A percentile compares a stretch with the other conserved stretches of the same genome.
Conservation (phyloP, 1,284 basidiomycete genomes). For the Cryptococcus neoformans region DNA sequence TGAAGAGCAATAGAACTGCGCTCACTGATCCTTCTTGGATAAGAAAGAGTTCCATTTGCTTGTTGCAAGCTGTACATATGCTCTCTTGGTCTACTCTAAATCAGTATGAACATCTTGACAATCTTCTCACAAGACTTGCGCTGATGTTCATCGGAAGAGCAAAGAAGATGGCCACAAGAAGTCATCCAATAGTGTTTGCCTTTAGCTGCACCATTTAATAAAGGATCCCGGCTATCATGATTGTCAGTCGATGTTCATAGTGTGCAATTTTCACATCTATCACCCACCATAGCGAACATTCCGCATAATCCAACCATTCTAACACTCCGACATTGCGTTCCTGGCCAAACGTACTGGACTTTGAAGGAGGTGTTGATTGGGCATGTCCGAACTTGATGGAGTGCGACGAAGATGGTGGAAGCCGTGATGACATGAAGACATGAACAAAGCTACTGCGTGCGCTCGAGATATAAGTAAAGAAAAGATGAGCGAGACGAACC, state of each 20-base stretch:
- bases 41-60: conserved; percentile 5
- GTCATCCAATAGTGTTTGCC: conserved; percentile 37
- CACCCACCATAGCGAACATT: conserved; percentile 9
- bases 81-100: conserved; percentile 12
- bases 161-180: conserved; percentile 41
- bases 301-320: conserved; percentile 5
- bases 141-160: conserved; percentile 22
- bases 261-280: not conserved
- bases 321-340: conserved; percentile 1
- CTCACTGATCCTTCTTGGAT: conserved; percentile 12
- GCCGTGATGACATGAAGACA: not conserved
- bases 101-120: not conserved
- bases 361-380: not conserved
- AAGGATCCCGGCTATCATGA: conserved; percentile 2
- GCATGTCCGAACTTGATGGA: not conserved
- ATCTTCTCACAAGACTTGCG: conserved; percentile 15
- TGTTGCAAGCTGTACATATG: conserved; percentile 15
- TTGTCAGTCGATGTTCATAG: not conserved
- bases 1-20: not conserved
- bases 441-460: not conserved
- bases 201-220: conserved; percentile 4
- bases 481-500: not conserved
- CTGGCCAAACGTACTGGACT: not conserved
- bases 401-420: not conserved
- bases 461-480: not conserved